Base-by-base conservation (phyloP, 106 monocot genomes). In the Dactylorhiza incarnata region DNA sequence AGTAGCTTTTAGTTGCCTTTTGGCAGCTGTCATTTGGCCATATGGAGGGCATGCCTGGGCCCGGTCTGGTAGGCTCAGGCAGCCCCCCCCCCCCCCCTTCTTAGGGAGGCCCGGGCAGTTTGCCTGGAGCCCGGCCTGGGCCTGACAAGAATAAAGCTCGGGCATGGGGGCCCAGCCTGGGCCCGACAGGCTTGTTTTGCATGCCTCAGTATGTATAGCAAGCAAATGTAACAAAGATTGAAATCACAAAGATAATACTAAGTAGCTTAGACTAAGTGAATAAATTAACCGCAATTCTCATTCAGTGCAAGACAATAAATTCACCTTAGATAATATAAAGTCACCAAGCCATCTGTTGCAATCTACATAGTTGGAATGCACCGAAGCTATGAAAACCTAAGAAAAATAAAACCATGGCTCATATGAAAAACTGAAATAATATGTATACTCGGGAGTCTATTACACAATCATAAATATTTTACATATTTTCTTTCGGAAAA, bases 311-410 rank as follows among this genome's bases (percentile, higher is more conserved):
- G 66, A 43, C 5, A 76, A 59, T 37, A 58, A 69, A 58, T 50
- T 73, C 61, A 94, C 99, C 94, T 99, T 99, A 45, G 94, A 99
- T 72, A 99, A 77, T 58, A 99, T 81, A 84, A 99, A 99, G 79
- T 99, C 94, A 77, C 94, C 94, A 75, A 99, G 89, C 99, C 99
- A 99, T 80, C 99, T 85, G 69, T 84, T 99, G 82, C 99, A 99
- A 69, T 99, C 99, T 53, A 99, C 99, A 86, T 99, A 99, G 83
- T 99, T 99, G 74, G 89, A 82, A 49, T 94, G 99, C 9, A 99
- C 79, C n/a, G 89, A 88, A 7, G 94, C 99, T 75, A 87, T 85
- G 52, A 94, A 90, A 9, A 94, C 85, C 94, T 99, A 80, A 76
- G 63, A 78, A 24, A 19, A 71, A 45, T n/a, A 71, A 23, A 62